Evolutionary conservation across 371 early-diverging fungal genomes (phyloP).

Genomic region (Circinella minor): DNA sequence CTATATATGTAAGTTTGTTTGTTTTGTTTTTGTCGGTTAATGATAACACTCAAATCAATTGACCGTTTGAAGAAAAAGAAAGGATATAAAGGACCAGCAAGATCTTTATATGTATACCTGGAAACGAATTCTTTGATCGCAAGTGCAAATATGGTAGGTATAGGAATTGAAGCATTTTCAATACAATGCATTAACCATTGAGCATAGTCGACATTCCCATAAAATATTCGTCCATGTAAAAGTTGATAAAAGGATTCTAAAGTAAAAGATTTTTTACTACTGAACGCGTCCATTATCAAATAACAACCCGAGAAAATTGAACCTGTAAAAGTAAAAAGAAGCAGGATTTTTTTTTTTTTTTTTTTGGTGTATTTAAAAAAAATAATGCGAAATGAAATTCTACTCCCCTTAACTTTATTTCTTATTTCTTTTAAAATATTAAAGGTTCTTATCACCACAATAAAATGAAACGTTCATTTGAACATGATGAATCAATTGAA

Average conservation of each 20-base stretch:
- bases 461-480: constrained; percentile 18
- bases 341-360: no score
- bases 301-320: background rate
- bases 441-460: background rate
- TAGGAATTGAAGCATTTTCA: constrained; percentile 38
- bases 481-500: background rate
- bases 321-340: no score
- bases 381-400: no score
- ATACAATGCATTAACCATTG: constrained; percentile 43
- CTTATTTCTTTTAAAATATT: background rate
- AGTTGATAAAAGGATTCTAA: constrained; percentile 48
- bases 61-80: no score
- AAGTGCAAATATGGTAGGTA: constrained; percentile 35
- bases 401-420: background rate
- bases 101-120: constrained; percentile 22
- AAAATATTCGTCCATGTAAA: constrained; percentile 35
- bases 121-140: constrained; percentile 46
- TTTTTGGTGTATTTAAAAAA: no score
- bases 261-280: constrained; percentile 23
- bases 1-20: constrained; percentile 6
- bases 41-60: no score
- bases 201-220: constrained; percentile 35
- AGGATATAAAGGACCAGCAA: no score
- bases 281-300: constrained; percentile 1
- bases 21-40: no score